Evolutionary conservation across 2,329 filamentous ascomycete genomes (phyloP).

Genomic region (Epichloe sibirici): DNA sequence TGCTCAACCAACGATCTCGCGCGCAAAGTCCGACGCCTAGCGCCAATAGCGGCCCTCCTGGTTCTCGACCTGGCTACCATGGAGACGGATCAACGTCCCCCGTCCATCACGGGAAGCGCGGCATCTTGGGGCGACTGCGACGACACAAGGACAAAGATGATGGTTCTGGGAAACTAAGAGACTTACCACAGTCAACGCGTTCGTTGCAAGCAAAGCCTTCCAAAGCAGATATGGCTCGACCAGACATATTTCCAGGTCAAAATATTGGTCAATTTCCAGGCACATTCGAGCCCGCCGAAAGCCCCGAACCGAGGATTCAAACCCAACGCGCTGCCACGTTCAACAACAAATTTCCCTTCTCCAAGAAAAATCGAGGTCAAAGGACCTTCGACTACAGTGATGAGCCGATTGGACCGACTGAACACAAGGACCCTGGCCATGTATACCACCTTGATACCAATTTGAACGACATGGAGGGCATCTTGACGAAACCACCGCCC

Average conservation of each 20-base stretch:
- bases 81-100: constrained; percentile 48
- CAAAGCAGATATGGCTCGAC: constrained; percentile 31
- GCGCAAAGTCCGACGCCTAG: constrained; percentile 77
- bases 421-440: constrained; percentile 45
- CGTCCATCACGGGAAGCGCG: constrained; percentile 37
- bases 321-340: constrained; percentile 36
- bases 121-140: constrained; percentile 37
- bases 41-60: constrained; percentile 43
- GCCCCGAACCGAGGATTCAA: constrained; percentile 16
- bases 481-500: constrained; percentile 58
- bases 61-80: constrained; percentile 34
- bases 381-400: constrained; percentile 39
- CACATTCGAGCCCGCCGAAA: constrained; percentile 17
- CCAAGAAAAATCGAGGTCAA: constrained; percentile 39
- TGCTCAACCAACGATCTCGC: constrained; percentile 42
- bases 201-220: constrained; percentile 40
- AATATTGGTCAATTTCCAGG: constrained; percentile 20
- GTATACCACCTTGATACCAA: constrained; percentile 78
- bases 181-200: constrained; percentile 39
- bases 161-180: constrained; percentile 29
- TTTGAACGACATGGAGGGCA: constrained; percentile 82
- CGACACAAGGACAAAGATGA: constrained; percentile 45
- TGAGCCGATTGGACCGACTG: constrained; percentile 48
- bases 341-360: constrained; percentile 51
- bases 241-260: constrained; percentile 23